Evolutionary conservation across 768 basidiomycete species (phyloP).

Genomic region (Amanita rubescens): DNA sequence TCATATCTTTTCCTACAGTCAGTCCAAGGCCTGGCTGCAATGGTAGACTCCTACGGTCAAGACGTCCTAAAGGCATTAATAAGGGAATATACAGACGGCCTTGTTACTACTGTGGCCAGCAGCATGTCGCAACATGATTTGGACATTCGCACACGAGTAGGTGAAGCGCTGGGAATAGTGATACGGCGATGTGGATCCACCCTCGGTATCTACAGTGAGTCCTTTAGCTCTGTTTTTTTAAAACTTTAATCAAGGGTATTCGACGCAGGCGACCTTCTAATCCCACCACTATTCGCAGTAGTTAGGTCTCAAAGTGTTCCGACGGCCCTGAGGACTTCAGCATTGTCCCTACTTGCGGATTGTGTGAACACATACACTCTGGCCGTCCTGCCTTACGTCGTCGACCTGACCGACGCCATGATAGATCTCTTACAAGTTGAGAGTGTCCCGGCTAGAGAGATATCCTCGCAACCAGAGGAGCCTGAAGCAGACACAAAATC

Average conservation of each 20-base stretch:
- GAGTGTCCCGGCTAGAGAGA: slow-evolving; percentile 25
- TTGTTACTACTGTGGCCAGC: slow-evolving; percentile 42
- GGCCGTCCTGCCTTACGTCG: slow-evolving; percentile 54
- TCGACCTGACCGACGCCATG: slow-evolving; percentile 59
- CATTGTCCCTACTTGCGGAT: slow-evolving; percentile 59
- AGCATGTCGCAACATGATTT: slow-evolving; percentile 53
- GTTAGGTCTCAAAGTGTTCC: slow-evolving; percentile 57
- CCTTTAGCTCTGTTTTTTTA: neutral
- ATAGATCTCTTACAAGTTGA: slow-evolving; percentile 73
- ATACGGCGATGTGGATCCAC: slow-evolving; percentile 67
- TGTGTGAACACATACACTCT: slow-evolving; percentile 59
- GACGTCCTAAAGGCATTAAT: slow-evolving; percentile 64
- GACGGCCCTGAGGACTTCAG: slow-evolving; percentile 59
- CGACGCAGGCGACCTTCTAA: slow-evolving; percentile 52
- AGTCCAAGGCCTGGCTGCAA: slow-evolving; percentile 80
- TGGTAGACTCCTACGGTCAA: slow-evolving; percentile 73
- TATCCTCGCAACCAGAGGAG: slow-evolving; percentile 1
- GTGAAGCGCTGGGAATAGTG: slow-evolving; percentile 78
- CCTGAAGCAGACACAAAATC: slow-evolving; percentile 8
- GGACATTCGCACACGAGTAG: slow-evolving; percentile 68
- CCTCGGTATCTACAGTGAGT: slow-evolving; percentile 60
- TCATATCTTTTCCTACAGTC: slow-evolving; percentile 94
- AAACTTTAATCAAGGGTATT: slow-evolving; percentile 1
- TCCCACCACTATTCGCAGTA: slow-evolving; percentile 64
- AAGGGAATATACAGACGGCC: slow-evolving; percentile 51